Conservation (phyloP, 2,329 filamentous ascomycete species). For the Pleurostoma richardsiae region DNA sequence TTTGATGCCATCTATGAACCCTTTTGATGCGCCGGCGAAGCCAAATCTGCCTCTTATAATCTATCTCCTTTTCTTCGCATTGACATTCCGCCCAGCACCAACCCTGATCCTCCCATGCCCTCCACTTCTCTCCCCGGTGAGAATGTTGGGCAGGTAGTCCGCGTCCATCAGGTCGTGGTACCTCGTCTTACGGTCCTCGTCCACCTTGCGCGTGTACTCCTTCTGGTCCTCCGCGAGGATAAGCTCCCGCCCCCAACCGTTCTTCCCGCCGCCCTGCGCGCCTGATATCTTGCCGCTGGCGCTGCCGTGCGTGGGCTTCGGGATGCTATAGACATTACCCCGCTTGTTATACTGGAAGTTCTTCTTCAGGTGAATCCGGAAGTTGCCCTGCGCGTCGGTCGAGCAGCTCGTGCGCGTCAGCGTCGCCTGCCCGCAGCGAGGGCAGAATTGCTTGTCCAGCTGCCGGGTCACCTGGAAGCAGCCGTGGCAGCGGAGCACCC, state of each 20-base stretch:
- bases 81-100: conserved; percentile 82
- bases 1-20: no score
- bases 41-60: no score
- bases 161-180: conserved; percentile 89
- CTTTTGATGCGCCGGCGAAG: no score
- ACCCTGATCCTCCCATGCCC: conserved; percentile 67
- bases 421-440: conserved; percentile 81
- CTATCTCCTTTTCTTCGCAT: conserved; percentile 63
- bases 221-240: conserved; percentile 95
- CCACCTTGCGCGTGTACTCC: conserved; percentile 67
- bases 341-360: conserved; percentile 96
- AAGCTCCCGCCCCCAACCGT: conserved; percentile 78
- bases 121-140: conserved; percentile 71
- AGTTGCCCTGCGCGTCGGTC: conserved; percentile 74
- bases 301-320: conserved; percentile 79
- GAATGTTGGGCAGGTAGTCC: conserved; percentile 80
- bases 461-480: conserved; percentile 84
- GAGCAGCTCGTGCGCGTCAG: conserved; percentile 81
- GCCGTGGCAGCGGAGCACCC: conserved; percentile 87
- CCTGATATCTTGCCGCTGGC: conserved; percentile 69
- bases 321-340: conserved; percentile 87
- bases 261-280: conserved; percentile 66
- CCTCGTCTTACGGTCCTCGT: conserved; percentile 60
- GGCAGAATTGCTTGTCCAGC: conserved; percentile 87
- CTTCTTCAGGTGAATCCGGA: conserved; percentile 81